A percentile compares a stretch with the other conserved stretches of the same genome.
Evolutionary conservation across 2,329 filamentous ascomycete species (phyloP).

Genomic region (Cladosporium sp.): DNA sequence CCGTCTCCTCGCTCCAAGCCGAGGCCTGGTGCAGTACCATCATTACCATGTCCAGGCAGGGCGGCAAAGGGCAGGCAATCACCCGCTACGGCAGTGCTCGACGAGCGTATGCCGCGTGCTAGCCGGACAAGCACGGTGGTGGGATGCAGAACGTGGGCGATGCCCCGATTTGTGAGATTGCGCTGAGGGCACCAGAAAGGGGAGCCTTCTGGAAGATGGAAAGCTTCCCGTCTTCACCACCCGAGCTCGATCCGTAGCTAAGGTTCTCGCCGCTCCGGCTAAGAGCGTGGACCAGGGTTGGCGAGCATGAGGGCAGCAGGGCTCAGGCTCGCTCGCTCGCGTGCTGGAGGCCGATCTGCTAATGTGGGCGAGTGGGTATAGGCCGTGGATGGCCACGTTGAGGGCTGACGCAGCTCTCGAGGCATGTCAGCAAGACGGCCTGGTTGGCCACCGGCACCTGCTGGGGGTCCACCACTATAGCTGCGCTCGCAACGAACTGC

Average conservation of each 20-base stretch:
- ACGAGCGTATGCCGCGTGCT: neutral
- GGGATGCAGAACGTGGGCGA: constrained; percentile 5
- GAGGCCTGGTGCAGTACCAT: neutral
- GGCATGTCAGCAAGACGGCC: constrained; percentile 4
- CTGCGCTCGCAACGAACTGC: neutral
- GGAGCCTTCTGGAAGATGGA: constrained; percentile 16
- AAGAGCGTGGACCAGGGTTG: neutral
- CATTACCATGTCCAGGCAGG: neutral
- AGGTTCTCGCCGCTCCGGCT: constrained; percentile 18
- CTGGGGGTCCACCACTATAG: constrained; percentile 5
- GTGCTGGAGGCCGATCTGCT: constrained; percentile 16
- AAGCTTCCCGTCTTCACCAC: constrained; percentile 16
- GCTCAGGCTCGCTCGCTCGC: constrained; percentile 7
- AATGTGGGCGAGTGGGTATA: neutral
- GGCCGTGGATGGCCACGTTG: constrained; percentile 15
- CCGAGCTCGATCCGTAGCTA: constrained; percentile 11
- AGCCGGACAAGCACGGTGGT: neutral
- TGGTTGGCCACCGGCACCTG: neutral
- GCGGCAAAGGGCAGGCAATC: neutral
- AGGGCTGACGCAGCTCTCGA: constrained; percentile 15
- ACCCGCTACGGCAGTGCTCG: neutral
- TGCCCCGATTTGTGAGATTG: constrained; percentile 1
- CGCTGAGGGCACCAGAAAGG: neutral
- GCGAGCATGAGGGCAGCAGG: neutral
- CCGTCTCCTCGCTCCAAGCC: neutral